phyloP scores from a whole-genome alignment of 345 rosid genomes.

The Alliaria petiolata region DNA sequence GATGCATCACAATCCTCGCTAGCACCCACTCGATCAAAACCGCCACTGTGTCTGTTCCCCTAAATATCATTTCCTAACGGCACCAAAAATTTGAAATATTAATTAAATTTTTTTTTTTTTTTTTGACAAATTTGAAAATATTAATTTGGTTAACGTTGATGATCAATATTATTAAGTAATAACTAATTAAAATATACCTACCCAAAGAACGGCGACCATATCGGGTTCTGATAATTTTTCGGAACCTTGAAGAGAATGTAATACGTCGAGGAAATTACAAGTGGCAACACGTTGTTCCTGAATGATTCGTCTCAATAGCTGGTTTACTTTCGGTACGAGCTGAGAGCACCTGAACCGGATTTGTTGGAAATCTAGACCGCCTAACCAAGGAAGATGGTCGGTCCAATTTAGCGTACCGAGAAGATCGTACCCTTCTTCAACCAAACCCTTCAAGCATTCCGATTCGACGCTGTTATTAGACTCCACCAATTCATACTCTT shows the following conservation, averaged over 20 bases:
- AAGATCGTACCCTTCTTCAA: conserved; percentile 68
- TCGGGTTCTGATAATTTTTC: conserved; percentile 56
- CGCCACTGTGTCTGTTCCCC: conserved; percentile 90
- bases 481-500: conserved; percentile 43
- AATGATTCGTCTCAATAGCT: conserved; percentile 49
- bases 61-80: conserved; percentile 83
- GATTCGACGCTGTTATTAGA: conserved; percentile 33
- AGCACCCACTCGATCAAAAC: conserved; percentile 86
- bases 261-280: conserved; percentile 56
- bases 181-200: background rate
- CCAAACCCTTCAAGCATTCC: conserved; percentile 46
- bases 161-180: background rate
- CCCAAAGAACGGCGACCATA: conserved; percentile 83
- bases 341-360: conserved; percentile 60
- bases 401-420: conserved; percentile 68
- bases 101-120: too few species aligned
- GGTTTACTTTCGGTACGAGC: conserved; percentile 61
- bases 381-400: conserved; percentile 71
- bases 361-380: conserved; percentile 60
- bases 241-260: conserved; percentile 52
- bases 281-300: conserved; percentile 37
- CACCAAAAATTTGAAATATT: background rate
- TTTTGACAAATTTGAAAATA: background rate
- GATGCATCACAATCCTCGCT: conserved; percentile 73
- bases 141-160: too few species aligned